Evolutionary conservation across 495 filamentous ascomycete species (phyloP).

Genomic region (Beverwykella pulmonaria): DNA sequence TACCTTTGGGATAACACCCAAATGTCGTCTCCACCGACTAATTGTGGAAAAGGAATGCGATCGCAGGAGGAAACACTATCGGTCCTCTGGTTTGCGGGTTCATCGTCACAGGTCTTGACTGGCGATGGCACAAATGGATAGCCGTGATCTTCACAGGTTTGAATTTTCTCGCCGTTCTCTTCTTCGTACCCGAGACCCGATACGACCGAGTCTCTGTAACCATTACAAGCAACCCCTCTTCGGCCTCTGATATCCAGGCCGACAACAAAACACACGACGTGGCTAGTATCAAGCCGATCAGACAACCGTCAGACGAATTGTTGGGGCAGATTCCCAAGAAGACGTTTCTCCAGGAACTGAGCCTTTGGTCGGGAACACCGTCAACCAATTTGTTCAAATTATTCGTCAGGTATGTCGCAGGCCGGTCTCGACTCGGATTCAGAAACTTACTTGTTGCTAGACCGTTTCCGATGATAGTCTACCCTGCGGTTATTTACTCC

Average conservation of each 20-base stretch:
- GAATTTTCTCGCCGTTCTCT: constrained; percentile 43
- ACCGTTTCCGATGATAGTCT: constrained; percentile 44
- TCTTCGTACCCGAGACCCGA: constrained; percentile 43
- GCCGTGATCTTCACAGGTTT: constrained; percentile 37
- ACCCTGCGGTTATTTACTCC: constrained; percentile 43
- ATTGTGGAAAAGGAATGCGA: constrained; percentile 29
- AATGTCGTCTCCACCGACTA: not conserved
- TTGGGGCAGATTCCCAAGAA: constrained; percentile 39
- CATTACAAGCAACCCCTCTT: not conserved
- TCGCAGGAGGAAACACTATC: constrained; percentile 43
- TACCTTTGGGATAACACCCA: not conserved
- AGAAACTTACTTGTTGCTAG: not conserved
- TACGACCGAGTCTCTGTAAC: constrained; percentile 32
- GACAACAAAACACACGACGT: constrained; percentile 26
- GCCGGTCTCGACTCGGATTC: not conserved
- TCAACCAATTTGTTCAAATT: constrained; percentile 40
- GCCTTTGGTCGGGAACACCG: constrained; percentile 40
- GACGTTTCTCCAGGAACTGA: constrained; percentile 39
- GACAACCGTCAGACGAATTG: not conserved
- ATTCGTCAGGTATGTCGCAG: not conserved
- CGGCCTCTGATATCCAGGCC: constrained; percentile 21
- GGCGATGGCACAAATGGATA: constrained; percentile 46
- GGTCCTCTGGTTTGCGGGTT: constrained; percentile 45
- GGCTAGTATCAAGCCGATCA: constrained; percentile 6
- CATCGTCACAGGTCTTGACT: constrained; percentile 36